These are phyloP conservation scores for Neospermospora avenae DNA, from an alignment of 2,329 filamentous ascomycete species.

Conservation along the genomic window DNA sequence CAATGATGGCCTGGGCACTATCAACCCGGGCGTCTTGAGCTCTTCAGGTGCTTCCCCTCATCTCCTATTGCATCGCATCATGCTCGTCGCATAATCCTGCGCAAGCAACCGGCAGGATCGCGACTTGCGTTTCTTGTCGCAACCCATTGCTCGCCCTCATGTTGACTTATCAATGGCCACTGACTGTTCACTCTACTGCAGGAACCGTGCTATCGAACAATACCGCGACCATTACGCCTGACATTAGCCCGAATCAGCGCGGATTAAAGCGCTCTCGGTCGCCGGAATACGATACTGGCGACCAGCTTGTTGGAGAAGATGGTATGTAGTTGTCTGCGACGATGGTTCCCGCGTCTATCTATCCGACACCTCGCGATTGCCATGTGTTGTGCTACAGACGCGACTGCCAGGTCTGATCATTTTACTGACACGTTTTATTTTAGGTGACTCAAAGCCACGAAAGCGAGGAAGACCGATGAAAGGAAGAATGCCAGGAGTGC, in stretches of 20 bases:
- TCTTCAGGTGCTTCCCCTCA: conserved; percentile 60
- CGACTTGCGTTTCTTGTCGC: conserved; percentile 7
- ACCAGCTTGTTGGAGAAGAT: conserved; percentile 61
- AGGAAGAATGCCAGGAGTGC: conserved; percentile 43
- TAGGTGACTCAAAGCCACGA: conserved; percentile 42
- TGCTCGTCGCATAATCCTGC: conserved; percentile 23
- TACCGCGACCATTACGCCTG: conserved; percentile 46
- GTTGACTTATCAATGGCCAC: conserved; percentile 26
- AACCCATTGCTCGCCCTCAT: conserved; percentile 23
- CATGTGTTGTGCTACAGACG: conserved; percentile 28
- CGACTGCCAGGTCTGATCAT: conserved; percentile 15
- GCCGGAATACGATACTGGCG: conserved; percentile 57
- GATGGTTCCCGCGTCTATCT: conserved; percentile 1
- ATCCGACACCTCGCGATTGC: conserved; percentile 21
- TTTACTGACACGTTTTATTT: conserved; percentile 27
- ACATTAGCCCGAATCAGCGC: conserved; percentile 57
- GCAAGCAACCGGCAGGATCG: conserved; percentile 16
- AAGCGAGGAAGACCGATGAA: conserved; percentile 38
- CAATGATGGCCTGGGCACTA: conserved; percentile 57
- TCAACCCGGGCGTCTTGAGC: conserved; percentile 85
- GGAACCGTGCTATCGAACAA: conserved; percentile 30
- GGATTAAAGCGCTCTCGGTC: conserved; percentile 79
- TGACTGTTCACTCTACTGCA: conserved; percentile 24
- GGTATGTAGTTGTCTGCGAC: conserved; percentile 55
- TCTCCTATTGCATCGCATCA: conserved; percentile 7